Evolutionary conservation across 352 stramenopile genomes (phyloP).

Genomic region (Globisporangium recalcitrans): DNA sequence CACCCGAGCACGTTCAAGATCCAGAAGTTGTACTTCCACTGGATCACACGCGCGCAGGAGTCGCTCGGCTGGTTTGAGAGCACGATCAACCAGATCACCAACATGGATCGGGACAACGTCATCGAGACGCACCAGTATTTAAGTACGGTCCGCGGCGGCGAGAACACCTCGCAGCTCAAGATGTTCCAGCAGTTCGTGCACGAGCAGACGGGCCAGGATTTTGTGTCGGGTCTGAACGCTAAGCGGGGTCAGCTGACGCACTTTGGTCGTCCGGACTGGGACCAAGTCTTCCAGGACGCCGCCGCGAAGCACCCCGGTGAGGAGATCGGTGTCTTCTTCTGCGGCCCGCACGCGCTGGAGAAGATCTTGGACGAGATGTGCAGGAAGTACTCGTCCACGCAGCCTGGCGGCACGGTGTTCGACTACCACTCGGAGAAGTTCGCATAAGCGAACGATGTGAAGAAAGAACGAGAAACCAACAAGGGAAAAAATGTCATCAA

Average conservation of each 20-base stretch:
- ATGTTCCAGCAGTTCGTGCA: constrained; percentile 87
- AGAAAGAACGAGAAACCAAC: background rate
- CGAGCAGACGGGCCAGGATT: constrained; percentile 65
- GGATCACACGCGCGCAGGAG: constrained; percentile 74
- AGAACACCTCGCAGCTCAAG: constrained; percentile 68
- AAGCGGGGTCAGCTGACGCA: constrained; percentile 68
- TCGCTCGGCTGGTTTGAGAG: constrained; percentile 80
- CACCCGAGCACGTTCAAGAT: constrained; percentile 70
- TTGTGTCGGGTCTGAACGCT: constrained; percentile 72
- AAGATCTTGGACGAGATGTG: constrained; percentile 68
- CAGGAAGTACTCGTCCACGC: constrained; percentile 56
- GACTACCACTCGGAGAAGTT: constrained; percentile 87
- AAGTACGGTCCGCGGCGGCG: constrained; percentile 69
- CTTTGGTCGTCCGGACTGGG: constrained; percentile 85
- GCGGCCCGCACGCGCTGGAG: constrained; percentile 73
- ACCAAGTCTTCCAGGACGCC: constrained; percentile 61
- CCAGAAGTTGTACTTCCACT: constrained; percentile 87
- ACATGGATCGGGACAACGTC: constrained; percentile 70
- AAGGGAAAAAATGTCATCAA: constrained; percentile 1
- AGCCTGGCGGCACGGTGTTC: constrained; percentile 53
- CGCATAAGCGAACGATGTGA: constrained; percentile 25
- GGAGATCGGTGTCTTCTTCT: constrained; percentile 87
- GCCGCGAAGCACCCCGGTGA: constrained; percentile 43
- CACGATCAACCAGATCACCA: constrained; percentile 82
- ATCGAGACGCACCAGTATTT: constrained; percentile 84